Percentiles rank a stretch among this genome's conserved stretches.
phyloP scores from a whole-genome alignment of 2,329 filamentous ascomycete species.

The Leptosphaerulina australis region DNA sequence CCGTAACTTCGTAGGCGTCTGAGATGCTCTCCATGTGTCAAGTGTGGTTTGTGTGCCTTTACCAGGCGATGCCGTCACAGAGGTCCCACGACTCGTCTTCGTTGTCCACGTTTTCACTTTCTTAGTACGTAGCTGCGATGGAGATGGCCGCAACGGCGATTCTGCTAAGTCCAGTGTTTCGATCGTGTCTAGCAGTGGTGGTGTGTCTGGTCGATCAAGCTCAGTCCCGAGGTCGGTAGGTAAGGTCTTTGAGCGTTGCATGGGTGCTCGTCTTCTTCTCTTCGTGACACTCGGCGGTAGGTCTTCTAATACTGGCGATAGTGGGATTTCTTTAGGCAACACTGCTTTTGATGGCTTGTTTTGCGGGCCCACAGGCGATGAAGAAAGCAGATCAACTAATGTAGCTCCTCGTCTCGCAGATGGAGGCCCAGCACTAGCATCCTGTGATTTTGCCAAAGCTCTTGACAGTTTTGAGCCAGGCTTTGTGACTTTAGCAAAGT shows the following conservation, averaged over 20 bases:
- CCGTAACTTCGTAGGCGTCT: constrained; percentile 32
- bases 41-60: constrained; percentile 40
- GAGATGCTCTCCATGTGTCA: constrained; percentile 39
- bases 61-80: constrained; percentile 26
- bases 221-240: constrained; percentile 23
- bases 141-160: constrained; percentile 31
- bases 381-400: constrained; percentile 39
- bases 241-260: constrained; percentile 45
- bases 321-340: constrained; percentile 21
- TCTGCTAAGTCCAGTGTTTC: constrained; percentile 39
- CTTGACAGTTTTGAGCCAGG: constrained; percentile 33
- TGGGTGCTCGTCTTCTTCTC: constrained; percentile 36
- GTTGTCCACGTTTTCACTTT: constrained; percentile 26
- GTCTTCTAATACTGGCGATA: constrained; percentile 29
- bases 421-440: background rate
- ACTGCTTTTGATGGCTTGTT: constrained; percentile 1
- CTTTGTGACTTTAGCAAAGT: constrained; percentile 47
- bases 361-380: constrained; percentile 29
- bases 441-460: constrained; percentile 30
- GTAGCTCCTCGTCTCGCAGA: background rate
- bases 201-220: constrained; percentile 26
- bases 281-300: constrained; percentile 41
- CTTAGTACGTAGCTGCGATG: constrained; percentile 33
- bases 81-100: constrained; percentile 18
- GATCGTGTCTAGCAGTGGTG: constrained; percentile 26